Conservation (phyloP, 306 rosid genomes). For the Quercus berberidifolia region DNA sequence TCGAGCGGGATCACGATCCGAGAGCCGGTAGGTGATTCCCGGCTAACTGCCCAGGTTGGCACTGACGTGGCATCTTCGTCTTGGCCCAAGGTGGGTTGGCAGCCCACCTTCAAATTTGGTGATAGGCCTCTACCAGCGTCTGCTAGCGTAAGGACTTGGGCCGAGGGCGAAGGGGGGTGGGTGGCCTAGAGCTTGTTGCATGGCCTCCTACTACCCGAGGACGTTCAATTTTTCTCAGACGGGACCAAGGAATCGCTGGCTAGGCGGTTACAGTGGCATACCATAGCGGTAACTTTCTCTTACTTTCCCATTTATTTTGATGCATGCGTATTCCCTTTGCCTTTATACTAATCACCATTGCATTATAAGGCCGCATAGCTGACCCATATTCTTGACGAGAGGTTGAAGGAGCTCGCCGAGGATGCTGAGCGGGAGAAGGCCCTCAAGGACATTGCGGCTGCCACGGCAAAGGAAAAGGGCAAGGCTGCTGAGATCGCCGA, state of each 20-base stretch:
- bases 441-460: no score
- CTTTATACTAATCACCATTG: no score
- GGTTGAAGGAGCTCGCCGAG: no score
- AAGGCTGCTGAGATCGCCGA: accelerated
- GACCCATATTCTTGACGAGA: no score
- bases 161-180: accelerated
- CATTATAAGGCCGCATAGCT: no score
- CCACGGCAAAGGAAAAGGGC: no score
- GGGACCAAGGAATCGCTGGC: no score
- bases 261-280: accelerated
- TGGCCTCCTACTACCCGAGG: accelerated
- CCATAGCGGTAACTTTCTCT: no score
- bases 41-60: accelerated
- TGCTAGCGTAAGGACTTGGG: accelerated
- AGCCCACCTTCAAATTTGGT: accelerated
- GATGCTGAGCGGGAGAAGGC: no score
- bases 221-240: accelerated
- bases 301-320: no score
- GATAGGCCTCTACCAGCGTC: accelerated
- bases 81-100: accelerated
- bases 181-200: no score
- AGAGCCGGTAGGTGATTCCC: accelerated
- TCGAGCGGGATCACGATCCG: accelerated
- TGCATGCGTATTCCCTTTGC: no score
- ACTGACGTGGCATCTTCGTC: accelerated